Base-by-base conservation (phyloP, 768 basidiomycete species). In the Boletus rubropictus region DNA sequence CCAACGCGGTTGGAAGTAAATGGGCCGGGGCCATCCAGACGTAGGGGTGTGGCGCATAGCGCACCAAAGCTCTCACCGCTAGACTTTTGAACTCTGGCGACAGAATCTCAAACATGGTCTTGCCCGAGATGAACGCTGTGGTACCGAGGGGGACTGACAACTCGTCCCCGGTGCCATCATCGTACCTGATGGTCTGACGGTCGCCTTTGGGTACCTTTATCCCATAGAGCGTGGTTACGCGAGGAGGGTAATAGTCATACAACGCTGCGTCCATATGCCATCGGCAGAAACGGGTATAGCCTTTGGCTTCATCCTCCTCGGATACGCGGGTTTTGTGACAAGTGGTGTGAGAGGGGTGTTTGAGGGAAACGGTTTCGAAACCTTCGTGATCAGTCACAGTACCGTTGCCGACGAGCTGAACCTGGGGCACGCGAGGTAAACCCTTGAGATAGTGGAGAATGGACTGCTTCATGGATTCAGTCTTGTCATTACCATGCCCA, bases 211-310 rank as follows among this genome's bases (percentile, higher is more conserved):
- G 92, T 0, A 93, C 83, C 3, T 56, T 71, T 50, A 93, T 73
- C 1, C 81, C 88, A 55, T 89, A 91, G n/a, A 93, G 77, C 1
- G 90, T 88, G 7, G 91, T 93, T 34, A 88, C 91, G 53, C 77
- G 83, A 4, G 90, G 90, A n/a, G 87, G 87, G n/a, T 79, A 78
- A 11, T 84, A 72, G 46, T 84, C 79, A 61, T 87, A 88, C 31
- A 90, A 67, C 3, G 89, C 89, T 1, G 91, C 91, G 55, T 93
- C 91, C 66, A 93, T 91, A 64, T 94, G 89, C 89, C 90, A 92
- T 40, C 91, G 73, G 65, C 90, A 92, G 74, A 86, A 93, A 32
- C 89, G 78, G 17, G 89, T 92, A 40, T 75, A 66, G n/a, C 88
- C 89, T 42, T 77, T 74, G 7, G 68, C 79, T 55, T 86, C 85